Evolutionary conservation across 805 yeast species (phyloP), one percentile per base, ranked within the genome.

Genomic region (Myxozyma monticola): DNA sequence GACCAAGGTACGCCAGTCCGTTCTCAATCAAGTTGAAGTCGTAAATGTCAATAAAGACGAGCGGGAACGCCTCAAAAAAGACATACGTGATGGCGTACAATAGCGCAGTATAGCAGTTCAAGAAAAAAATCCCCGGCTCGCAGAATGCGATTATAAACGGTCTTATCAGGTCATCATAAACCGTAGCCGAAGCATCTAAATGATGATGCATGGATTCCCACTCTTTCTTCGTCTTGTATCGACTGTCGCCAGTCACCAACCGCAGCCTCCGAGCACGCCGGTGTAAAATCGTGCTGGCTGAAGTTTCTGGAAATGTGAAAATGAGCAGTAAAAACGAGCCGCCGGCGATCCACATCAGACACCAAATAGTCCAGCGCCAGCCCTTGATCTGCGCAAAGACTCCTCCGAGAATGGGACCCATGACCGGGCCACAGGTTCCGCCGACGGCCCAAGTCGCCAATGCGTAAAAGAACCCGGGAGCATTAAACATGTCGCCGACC

Each of bases 31-130:
- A 60, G 2, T 77, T 72, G 64, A 81, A 81, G 28, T 70, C 61
- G 56, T 78, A 71, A 18, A 70, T 60, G 2, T 71, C 76, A 4
- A 54, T 48, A 54, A 75, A 82, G 2, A 77, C 80, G 33, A 80
- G 68, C 9, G 87, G 85, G 66, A 78, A 79, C 4, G 79, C 80
- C 65, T 82, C 85, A 59, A 81, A 78, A 70, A 77, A 81, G 24
- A 79, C 62, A 62, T 79, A 81, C 54, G 77, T 57, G 28, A 75
- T 64, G 25, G 83, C 77, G 63, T 81, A 81, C 5, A 74, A 69
- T 43, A 80, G 59, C 0, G 81, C 78, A 56, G 77, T 68, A 62
- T 79, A 80, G 26, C 75, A 20, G 59, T 80, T 74, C 50, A 80
- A 73, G 28, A 79, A 69, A 17, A 80, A 49, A n/a, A 81, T 75